A percentile compares a stretch with the other conserved stretches of the same genome.
phyloP scores from a whole-genome alignment of 2,329 filamentous ascomycete genomes.

The Penicillium sp. region DNA sequence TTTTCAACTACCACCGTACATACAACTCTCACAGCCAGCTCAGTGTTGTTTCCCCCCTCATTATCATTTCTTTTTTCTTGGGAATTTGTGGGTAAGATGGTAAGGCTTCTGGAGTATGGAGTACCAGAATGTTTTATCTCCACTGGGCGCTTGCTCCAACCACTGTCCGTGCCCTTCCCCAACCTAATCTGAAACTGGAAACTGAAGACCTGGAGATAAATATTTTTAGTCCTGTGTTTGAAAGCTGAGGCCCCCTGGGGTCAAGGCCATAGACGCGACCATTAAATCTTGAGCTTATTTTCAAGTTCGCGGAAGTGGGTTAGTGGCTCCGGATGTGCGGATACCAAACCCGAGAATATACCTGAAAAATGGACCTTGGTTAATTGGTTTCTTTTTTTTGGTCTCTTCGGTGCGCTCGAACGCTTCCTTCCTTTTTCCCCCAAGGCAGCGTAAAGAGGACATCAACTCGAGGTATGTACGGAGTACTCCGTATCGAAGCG shows the following conservation, averaged over 20 bases:
- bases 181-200: slow-evolving; percentile 4
- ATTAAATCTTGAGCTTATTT: slow-evolving; percentile 26
- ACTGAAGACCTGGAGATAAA: background rate
- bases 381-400: background rate
- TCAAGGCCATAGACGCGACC: slow-evolving; percentile 7
- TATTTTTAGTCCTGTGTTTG: background rate
- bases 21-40: background rate
- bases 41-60: background rate
- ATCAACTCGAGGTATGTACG: background rate
- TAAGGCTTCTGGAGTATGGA: background rate
- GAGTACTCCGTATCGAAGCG: background rate
- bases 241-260: background rate
- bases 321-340: background rate
- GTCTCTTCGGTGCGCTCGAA: too few species aligned
- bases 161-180: background rate
- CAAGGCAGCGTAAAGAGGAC: background rate
- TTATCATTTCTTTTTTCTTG: background rate
- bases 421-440: background rate
- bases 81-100: background rate
- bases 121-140: background rate
- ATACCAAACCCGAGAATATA: background rate
- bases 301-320: slow-evolving; percentile 4
- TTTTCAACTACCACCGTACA: background rate
- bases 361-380: background rate
- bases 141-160: background rate